Evolutionary conservation across 257 asterid genomes (phyloP).

Genomic region (Solanum sejunctum): DNA sequence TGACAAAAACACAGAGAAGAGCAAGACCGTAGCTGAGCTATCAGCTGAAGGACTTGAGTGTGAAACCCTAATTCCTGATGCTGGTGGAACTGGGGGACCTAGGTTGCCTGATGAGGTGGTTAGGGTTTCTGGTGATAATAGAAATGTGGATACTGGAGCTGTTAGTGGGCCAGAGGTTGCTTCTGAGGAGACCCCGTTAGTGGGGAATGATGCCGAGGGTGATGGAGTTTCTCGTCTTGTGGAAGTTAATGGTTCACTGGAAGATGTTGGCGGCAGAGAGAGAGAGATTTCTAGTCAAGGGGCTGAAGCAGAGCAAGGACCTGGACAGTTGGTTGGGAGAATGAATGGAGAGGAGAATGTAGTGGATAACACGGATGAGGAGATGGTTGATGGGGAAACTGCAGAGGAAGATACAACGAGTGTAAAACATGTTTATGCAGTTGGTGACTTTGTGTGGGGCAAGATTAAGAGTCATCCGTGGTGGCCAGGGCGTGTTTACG

Average conservation of each 20-base stretch:
- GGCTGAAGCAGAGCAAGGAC: background rate
- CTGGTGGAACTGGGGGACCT: background rate
- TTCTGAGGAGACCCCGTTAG: background rate
- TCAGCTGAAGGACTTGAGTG: background rate
- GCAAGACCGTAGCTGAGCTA: background rate
- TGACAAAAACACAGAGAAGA: background rate
- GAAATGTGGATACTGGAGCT: background rate
- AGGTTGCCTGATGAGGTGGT: background rate
- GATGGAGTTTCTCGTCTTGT: background rate
- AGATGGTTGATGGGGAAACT: background rate
- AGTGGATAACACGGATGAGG: background rate
- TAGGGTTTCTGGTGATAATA: background rate
- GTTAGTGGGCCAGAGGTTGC: background rate
- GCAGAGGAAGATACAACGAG: background rate
- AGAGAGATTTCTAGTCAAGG: background rate
- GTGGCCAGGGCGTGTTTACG: slow-evolving; percentile 91
- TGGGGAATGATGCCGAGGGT: background rate
- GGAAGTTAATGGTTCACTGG: background rate
- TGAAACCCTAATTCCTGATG: background rate
- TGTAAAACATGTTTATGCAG: slow-evolving; percentile 21
- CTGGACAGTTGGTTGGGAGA: background rate
- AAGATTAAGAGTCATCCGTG: slow-evolving; percentile 69
- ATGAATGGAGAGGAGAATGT: background rate
- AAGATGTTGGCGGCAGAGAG: background rate
- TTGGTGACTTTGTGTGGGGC: slow-evolving; percentile 90